Evolutionary conservation across 805 yeast species (phyloP).

Genomic region (Kuraishia cidri): DNA sequence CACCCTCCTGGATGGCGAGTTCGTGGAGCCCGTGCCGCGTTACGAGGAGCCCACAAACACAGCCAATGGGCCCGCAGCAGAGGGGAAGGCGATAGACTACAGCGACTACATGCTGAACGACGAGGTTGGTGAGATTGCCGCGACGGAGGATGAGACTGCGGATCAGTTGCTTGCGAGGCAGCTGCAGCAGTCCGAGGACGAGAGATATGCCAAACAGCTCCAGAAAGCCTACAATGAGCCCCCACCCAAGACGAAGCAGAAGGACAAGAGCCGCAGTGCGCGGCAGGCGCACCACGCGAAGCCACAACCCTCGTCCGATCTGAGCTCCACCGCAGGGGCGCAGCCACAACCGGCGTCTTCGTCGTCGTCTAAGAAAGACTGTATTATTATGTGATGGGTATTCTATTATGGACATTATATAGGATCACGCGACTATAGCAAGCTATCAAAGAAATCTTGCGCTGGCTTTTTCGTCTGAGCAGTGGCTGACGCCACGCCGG

Average conservation of each 20-base stretch:
- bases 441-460: slow-evolving; percentile 1
- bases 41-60: neutral
- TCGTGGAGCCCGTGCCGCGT: slow-evolving; percentile 26
- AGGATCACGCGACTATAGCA: too few relatives aligned
- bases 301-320: too few relatives aligned
- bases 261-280: slow-evolving; percentile 22
- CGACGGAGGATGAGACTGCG: slow-evolving; percentile 2
- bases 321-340: neutral
- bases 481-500: neutral
- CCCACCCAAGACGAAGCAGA: slow-evolving; percentile 6
- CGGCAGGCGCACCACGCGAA: neutral
- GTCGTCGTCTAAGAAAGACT: neutral
- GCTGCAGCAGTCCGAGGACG: slow-evolving; percentile 23
- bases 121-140: slow-evolving; percentile 14
- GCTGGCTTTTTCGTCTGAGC: neutral
- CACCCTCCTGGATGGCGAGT: slow-evolving; percentile 57
- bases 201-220: slow-evolving; percentile 13
- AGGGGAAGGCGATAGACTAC: slow-evolving; percentile 5
- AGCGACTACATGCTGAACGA: slow-evolving; percentile 9
- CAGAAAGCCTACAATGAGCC: slow-evolving; percentile 11
- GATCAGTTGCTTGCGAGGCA: slow-evolving; percentile 18
- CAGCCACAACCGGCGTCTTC: too few relatives aligned
- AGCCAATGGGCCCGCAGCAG: slow-evolving; percentile 3
- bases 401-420: too few relatives aligned
- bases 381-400: slow-evolving; percentile 1